A percentile compares a stretch with the other conserved stretches of the same genome.
phyloP scores from a whole-genome alignment of 352 stramenopile species.

The Pythium pectinolyticum region DNA sequence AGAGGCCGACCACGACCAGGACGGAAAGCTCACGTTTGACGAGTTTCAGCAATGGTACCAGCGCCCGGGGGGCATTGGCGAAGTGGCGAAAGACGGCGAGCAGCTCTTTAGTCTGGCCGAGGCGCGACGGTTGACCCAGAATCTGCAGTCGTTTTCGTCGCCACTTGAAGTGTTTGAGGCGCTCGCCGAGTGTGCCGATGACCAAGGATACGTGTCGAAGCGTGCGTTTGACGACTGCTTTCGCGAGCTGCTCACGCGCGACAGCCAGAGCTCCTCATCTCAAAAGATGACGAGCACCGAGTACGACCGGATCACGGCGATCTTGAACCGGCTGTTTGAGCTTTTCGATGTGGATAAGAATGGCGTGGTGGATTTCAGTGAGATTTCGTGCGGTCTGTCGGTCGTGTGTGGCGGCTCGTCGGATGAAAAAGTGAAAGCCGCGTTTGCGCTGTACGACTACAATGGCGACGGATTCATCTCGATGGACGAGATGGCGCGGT shows the following conservation, averaged over 20 bases:
- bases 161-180: conserved; percentile 80
- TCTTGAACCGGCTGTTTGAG: conserved; percentile 76
- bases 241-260: conserved; percentile 64
- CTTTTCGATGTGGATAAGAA: conserved; percentile 88
- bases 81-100: conserved; percentile 76
- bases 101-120: conserved; percentile 77
- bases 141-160: conserved; percentile 61
- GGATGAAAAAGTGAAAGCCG: conserved; percentile 70
- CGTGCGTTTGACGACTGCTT: conserved; percentile 79
- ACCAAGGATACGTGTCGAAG: conserved; percentile 72
- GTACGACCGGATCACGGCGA: conserved; percentile 72
- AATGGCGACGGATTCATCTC: conserved; percentile 86
- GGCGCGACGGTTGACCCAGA: conserved; percentile 70
- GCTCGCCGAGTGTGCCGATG: conserved; percentile 64
- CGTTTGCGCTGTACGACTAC: conserved; percentile 85
- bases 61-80: conserved; percentile 64
- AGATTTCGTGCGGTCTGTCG: conserved; percentile 83
- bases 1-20: conserved; percentile 64
- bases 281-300: conserved; percentile 47
- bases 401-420: conserved; percentile 84
- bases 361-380: conserved; percentile 80
- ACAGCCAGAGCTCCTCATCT: conserved; percentile 33
- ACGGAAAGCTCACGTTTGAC: conserved; percentile 75
- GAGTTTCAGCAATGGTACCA: conserved; percentile 89
- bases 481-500: conserved; percentile 80